phyloP scores from a whole-genome alignment of 139 green algal genomes.

The Chlorella sp. region DNA sequence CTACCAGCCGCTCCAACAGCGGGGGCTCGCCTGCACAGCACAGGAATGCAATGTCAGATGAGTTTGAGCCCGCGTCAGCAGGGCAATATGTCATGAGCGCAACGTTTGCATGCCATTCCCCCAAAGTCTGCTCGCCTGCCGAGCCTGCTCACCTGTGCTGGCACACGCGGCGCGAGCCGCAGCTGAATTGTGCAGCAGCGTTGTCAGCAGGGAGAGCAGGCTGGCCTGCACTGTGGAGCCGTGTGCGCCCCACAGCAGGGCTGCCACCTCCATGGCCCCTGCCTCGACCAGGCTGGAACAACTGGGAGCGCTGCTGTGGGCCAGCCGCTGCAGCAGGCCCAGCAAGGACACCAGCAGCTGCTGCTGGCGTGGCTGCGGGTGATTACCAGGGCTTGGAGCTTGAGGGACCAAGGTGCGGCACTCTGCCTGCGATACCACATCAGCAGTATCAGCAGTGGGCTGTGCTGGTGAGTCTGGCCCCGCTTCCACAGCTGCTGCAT shows the following conservation, averaged over 20 bases:
- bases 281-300: not conserved
- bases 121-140: too few species aligned
- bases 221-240: not conserved
- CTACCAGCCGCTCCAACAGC: not conserved
- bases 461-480: too few species aligned
- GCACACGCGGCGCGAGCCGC: not conserved
- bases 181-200: not conserved
- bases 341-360: not conserved
- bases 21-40: not conserved
- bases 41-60: too few species aligned
- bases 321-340: constrained; percentile 16
- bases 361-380: not conserved
- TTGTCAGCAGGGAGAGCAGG: constrained; percentile 13
- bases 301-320: not conserved
- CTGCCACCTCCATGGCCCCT: not conserved
- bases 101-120: too few species aligned
- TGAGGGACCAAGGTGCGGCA: too few species aligned
- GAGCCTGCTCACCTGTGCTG: not conserved
- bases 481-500: not conserved
- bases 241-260: not conserved
- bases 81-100: too few species aligned
- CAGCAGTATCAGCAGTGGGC: too few species aligned
- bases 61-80: too few species aligned
- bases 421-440: too few species aligned
- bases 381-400: too few species aligned